Percentiles rank a stretch among this genome's conserved stretches.
Conservation (phyloP, 345 rosid species). For the Dipteronia dyeriana region DNA sequence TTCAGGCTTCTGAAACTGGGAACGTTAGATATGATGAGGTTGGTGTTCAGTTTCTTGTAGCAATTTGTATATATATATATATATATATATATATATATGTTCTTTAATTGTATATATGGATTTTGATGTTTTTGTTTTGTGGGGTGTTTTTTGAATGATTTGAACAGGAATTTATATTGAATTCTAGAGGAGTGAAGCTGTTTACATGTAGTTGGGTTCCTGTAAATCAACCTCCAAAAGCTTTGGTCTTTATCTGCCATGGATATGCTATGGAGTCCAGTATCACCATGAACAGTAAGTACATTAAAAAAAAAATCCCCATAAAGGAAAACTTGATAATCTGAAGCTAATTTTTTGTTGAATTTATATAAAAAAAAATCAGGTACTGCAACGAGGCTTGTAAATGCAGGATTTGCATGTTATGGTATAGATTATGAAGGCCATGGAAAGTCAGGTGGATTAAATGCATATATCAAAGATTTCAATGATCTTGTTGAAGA, state of each 20-base stretch:
- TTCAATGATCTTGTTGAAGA: slow-evolving; percentile 64
- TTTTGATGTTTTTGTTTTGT: neutral
- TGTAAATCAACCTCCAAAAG: slow-evolving; percentile 50
- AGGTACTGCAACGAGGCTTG: slow-evolving; percentile 81
- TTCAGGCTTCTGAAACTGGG: slow-evolving; percentile 30
- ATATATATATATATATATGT: neutral
- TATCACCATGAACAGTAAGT: slow-evolving; percentile 79
- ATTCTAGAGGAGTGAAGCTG: slow-evolving; percentile 65
- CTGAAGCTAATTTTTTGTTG: neutral
- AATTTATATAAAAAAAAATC: neutral
- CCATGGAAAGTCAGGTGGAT: slow-evolving; percentile 81
- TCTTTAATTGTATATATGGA: neutral
- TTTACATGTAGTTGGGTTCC: slow-evolving; percentile 87
- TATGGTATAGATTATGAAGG: slow-evolving; percentile 90
- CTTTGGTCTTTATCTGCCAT: slow-evolving; percentile 76
- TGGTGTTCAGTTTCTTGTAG: neutral
- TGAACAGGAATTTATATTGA: slow-evolving; percentile 52
- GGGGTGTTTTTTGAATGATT: neutral
- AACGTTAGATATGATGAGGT: slow-evolving; percentile 42
- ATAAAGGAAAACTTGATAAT: too few relatives aligned
- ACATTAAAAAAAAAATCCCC: too few relatives aligned
- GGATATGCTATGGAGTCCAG: slow-evolving; percentile 97
- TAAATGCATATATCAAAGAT: slow-evolving; percentile 45
- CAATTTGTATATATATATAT: neutral
- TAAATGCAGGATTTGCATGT: slow-evolving; percentile 63